Conservation (phyloP, 2,329 filamentous ascomycete species). For the Dactylellina leptospora region DNA sequence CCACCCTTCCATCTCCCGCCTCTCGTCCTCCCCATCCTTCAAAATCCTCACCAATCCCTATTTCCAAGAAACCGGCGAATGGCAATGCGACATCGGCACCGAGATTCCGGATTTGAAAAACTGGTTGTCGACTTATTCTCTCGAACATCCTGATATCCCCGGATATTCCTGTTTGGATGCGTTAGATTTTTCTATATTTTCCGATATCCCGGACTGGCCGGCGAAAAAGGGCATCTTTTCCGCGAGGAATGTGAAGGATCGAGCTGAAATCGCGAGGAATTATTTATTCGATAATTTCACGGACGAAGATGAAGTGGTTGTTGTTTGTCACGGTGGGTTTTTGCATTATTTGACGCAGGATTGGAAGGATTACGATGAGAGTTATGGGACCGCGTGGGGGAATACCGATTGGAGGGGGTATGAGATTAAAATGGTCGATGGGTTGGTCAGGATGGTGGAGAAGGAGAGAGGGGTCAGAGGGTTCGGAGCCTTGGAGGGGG, state of each 20-base stretch:
- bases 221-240: slow-evolving; percentile 22
- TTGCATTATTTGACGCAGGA: slow-evolving; percentile 56
- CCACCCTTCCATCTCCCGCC: slow-evolving; percentile 54
- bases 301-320: slow-evolving; percentile 10
- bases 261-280: slow-evolving; percentile 9
- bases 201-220: slow-evolving; percentile 17
- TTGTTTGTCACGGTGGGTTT: slow-evolving; percentile 50
- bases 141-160: not conserved
- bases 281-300: slow-evolving; percentile 18
- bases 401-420: slow-evolving; percentile 57
- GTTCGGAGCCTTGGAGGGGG: not conserved
- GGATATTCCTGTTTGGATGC: not conserved
- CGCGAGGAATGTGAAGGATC: not conserved
- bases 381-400: slow-evolving; percentile 53
- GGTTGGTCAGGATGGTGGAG: slow-evolving; percentile 45
- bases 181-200: slow-evolving; percentile 30
- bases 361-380: slow-evolving; percentile 48
- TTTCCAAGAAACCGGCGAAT: slow-evolving; percentile 58
- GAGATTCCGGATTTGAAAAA: slow-evolving; percentile 1
- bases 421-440: slow-evolving; percentile 29
- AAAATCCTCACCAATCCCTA: slow-evolving; percentile 57
- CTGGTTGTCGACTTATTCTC: not conserved
- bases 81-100: slow-evolving; percentile 59
- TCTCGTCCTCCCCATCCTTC: slow-evolving; percentile 53
- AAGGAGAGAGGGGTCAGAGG: slow-evolving; percentile 53